Percentiles rank a stretch among this genome's conserved stretches.
Evolutionary conservation across 257 asterid genomes (phyloP).

Genomic region (Rubia yunnanensis): DNA sequence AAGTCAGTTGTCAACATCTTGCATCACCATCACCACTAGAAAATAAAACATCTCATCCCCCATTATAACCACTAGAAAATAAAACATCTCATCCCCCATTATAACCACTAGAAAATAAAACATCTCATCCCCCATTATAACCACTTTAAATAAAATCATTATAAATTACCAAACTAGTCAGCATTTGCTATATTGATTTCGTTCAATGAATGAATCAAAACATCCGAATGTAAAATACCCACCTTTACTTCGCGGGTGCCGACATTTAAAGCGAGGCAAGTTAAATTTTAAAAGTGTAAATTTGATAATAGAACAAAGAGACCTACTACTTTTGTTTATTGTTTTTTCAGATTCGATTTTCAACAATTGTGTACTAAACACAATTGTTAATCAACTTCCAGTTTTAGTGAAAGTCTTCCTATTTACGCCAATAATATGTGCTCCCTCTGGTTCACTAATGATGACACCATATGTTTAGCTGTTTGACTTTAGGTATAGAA

Average conservation of each 20-base stretch:
- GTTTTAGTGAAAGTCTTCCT: neutral
- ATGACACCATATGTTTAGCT: too few species aligned
- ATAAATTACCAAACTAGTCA: neutral
- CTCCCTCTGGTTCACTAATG: too few species aligned
- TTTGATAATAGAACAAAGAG: neutral
- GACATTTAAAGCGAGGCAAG: neutral
- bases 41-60: too few species aligned
- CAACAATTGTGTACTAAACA: neutral
- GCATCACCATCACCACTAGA: too few species aligned
- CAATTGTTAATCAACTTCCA: neutral
- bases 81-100: too few species aligned
- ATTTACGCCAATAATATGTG: neutral
- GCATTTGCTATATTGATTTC: neutral
- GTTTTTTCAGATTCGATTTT: neutral
- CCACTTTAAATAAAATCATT: neutral
- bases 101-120: neutral
- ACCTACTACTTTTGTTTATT: neutral
- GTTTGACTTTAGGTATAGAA: too few species aligned
- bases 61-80: too few species aligned
- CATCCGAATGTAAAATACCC: neutral
- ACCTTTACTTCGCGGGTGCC: neutral
- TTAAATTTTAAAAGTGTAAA: neutral
- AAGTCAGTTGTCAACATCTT: too few species aligned
- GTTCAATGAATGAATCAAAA: neutral
- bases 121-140: neutral